These are phyloP conservation scores for Carpinus fangiana DNA, from an alignment of 306 rosid species.

Conservation along the genomic window DNA sequence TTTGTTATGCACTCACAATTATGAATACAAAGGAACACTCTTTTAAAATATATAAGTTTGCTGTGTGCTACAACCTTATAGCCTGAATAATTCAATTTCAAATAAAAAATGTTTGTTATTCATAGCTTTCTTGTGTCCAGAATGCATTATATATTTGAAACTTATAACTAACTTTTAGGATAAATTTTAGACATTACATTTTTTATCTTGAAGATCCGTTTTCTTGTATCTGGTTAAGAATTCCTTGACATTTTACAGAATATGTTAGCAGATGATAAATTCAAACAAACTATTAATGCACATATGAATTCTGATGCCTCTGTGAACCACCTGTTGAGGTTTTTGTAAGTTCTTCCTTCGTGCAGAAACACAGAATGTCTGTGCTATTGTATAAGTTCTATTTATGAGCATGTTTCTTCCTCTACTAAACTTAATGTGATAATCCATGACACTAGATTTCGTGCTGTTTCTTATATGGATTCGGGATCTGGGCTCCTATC, in stretches of 20 bases:
- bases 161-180: not conserved
- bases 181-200: not conserved
- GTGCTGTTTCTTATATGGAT: slow-evolving; percentile 75
- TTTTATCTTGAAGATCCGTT: slow-evolving; percentile 17
- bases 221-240: slow-evolving; percentile 26
- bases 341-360: slow-evolving; percentile 63
- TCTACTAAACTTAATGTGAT: slow-evolving; percentile 32
- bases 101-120: not conserved
- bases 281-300: slow-evolving; percentile 51
- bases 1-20: not conserved
- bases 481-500: slow-evolving; percentile 66
- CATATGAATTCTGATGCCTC: slow-evolving; percentile 55
- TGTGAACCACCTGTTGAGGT: slow-evolving; percentile 63
- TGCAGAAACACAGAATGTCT: slow-evolving; percentile 6
- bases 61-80: slow-evolving; percentile 18
- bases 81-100: slow-evolving; percentile 11
- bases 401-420: not conserved
- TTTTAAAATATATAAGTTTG: not conserved
- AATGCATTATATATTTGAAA: not conserved
- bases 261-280: slow-evolving; percentile 63
- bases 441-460: slow-evolving; percentile 55
- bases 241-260: slow-evolving; percentile 73
- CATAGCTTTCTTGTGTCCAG: slow-evolving; percentile 16
- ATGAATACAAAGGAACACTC: not conserved
- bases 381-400: not conserved